Evolutionary conservation across 1,139 yeast genomes (phyloP), one percentile per base, ranked within the genome.

Genomic region (Candida tropicalis): DNA sequence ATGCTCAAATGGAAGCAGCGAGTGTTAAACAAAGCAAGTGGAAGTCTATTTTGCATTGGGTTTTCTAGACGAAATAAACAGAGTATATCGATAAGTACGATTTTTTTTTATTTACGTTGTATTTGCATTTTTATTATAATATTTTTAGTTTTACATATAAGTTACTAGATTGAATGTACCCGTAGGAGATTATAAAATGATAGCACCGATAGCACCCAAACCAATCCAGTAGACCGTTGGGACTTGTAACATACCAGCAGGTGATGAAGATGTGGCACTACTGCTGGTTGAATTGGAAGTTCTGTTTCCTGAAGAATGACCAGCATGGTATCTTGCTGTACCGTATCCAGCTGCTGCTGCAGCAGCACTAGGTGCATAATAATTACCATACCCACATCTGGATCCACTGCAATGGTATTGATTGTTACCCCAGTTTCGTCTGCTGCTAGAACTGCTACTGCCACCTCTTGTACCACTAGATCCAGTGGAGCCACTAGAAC

Each of bases 1-100:
- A 70, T 44, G 73, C 65, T 15, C 50, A 55, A 40, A 46, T 57
- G 39, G 63, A 60, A 39, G 27, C 37, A 15, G 25, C 32, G 1
- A 35, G 38, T 35, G 18, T 20, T 10, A 13, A 32, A n/a, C 38
- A 10, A 9, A 22, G 12, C 15, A 38, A 41, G 29, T 40, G 25
- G 27, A 35, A 35, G 26, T 16, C 11, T 10, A 7, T 39, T 13
- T 18, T 36, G 16, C 35, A 40, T 36, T 40, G 43, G 43, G 10
- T 40, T 13, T 40, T 40, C 15, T 40, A 40, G 31, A 20, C 5
- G 23, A 11, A 5, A 17, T 17, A 9, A 6, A 27, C 12, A 12
- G 31, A 11, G 15, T 18, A 9, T 17, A 18, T 27, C 6, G 31
- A 13, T 8, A 11, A 25, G 11, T 25, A 28, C 34, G 20, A 29